phyloP scores from a whole-genome alignment of 495 filamentous ascomycete species.

The Viridothelium virens region DNA sequence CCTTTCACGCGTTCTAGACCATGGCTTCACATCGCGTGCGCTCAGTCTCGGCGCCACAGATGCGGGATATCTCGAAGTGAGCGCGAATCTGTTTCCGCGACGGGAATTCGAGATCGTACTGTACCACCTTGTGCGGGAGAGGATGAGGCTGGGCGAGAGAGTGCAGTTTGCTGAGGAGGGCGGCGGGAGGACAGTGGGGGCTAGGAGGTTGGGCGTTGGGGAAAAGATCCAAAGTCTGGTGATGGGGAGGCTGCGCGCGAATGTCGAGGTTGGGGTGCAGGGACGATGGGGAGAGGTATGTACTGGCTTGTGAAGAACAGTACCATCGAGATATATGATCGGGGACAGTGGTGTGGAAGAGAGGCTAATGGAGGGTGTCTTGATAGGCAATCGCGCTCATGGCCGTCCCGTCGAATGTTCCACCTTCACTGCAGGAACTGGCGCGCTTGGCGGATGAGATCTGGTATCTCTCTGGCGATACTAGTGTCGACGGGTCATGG shows the following conservation, averaged over 20 bases:
- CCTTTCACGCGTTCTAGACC: slow-evolving; percentile 64
- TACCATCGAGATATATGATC: slow-evolving; percentile 2
- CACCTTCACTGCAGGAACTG: slow-evolving; percentile 70
- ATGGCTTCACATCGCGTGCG: slow-evolving; percentile 70
- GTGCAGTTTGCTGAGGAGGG: slow-evolving; percentile 41
- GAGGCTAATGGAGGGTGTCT: neutral
- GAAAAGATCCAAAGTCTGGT: slow-evolving; percentile 57
- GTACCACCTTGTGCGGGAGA: slow-evolving; percentile 68
- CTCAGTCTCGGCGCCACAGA: slow-evolving; percentile 73
- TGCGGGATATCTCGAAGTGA: slow-evolving; percentile 77
- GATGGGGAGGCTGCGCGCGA: slow-evolving; percentile 65
- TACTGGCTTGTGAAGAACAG: slow-evolving; percentile 11
- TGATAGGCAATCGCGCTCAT: slow-evolving; percentile 77
- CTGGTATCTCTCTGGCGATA: slow-evolving; percentile 72
- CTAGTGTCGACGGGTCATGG: slow-evolving; percentile 74
- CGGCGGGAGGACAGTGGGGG: slow-evolving; percentile 46
- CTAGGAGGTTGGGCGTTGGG: slow-evolving; percentile 50
- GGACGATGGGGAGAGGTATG: slow-evolving; percentile 76
- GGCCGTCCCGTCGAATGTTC: slow-evolving; percentile 68
- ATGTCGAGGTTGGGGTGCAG: slow-evolving; percentile 51
- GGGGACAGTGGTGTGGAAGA: neutral
- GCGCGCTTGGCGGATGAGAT: slow-evolving; percentile 80
- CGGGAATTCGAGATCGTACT: slow-evolving; percentile 74
- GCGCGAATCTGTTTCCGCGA: slow-evolving; percentile 68
- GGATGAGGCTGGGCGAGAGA: slow-evolving; percentile 46